A percentile compares a stretch with the other conserved stretches of the same genome.
These are phyloP conservation scores for Lasiodiplodia theobromae DNA, from an alignment of 2,329 filamentous ascomycete species.

Conservation along the genomic window DNA sequence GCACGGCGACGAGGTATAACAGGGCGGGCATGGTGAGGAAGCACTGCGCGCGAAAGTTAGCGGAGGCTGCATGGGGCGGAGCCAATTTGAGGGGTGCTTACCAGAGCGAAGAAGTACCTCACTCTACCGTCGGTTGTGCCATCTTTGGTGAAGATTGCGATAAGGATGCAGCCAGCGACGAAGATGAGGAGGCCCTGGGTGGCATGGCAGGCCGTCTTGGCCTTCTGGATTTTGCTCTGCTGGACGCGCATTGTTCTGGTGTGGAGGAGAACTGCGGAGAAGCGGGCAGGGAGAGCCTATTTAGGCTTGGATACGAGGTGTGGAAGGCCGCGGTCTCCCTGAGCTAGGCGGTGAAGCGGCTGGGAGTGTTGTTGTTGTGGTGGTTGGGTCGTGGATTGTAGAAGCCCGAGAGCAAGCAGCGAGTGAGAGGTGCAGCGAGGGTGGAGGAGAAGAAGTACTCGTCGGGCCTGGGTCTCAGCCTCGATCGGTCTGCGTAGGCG, in stretches of 20 bases:
- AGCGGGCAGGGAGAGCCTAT: conserved; percentile 12
- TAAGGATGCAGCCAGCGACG: conserved; percentile 63
- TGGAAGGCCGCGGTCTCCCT: conserved; percentile 10
- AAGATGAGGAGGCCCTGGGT: conserved; percentile 64
- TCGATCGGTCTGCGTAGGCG: conserved; percentile 14
- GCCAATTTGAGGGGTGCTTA: conserved; percentile 43
- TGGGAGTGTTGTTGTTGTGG: background rate
- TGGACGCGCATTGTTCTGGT: conserved; percentile 22
- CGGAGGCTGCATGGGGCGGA: background rate
- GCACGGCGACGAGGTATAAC: conserved; percentile 66
- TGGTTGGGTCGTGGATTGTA: background rate
- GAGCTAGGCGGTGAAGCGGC: background rate
- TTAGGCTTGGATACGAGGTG: conserved; percentile 18
- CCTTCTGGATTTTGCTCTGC: conserved; percentile 57
- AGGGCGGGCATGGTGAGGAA: conserved; percentile 65
- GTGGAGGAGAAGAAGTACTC: conserved; percentile 8
- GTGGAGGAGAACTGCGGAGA: background rate
- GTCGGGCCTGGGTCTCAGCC: conserved; percentile 9
- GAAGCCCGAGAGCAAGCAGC: background rate
- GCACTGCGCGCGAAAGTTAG: conserved; percentile 54
- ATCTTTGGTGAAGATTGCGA: conserved; percentile 64
- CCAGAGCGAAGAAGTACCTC: conserved; percentile 65
- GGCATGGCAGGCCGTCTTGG: conserved; percentile 63
- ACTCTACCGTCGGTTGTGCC: conserved; percentile 62
- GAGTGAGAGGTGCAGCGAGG: conserved; percentile 14